Base-by-base conservation (phyloP, 768 basidiomycete genomes). In the Hericium erinaceus region DNA sequence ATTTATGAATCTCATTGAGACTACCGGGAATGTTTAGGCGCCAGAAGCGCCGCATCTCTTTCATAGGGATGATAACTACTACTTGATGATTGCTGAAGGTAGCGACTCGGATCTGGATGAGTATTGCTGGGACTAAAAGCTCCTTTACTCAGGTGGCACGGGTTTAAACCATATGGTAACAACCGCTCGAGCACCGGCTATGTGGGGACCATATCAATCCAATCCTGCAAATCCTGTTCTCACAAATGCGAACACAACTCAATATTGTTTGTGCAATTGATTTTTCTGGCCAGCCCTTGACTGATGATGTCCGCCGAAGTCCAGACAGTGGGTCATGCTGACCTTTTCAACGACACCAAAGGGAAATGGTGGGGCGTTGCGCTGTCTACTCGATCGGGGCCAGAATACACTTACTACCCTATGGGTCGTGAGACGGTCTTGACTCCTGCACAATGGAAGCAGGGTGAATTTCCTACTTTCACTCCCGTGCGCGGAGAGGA, bases 281-380 rank as follows among this genome's bases (percentile, higher is more conserved):
- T 26, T 12, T 13, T 48, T 9, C 4, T 58, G 0, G 1, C 18
- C 22, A 2, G 13, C 18, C 12, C 11, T 48, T 20, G 39, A 15
- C 11, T 55, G 50, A 13, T 33, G 26, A 18, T 3, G 7, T 22
- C 20, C 18, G 9, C 7, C 41, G 12, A 53, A 70, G 70, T 74
- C 48, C 70, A 71, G 59, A 71, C 72, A 4, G 71, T 74, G 10
- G 74, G 74, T 3, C 74, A 75, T 58, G 67, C 71, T 24, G 74
- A 75, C 60, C 46, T 75, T 6, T 67, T 74, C 52, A 67, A 71
- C 54, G 71, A 72, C 52, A 59, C 48, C 1, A 56, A 60, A 9
- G 72, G 72, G 0, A 65, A 67, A 39, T 73, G 44, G 71, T 70
- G 64, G 58, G 58, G 60, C 8, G 62, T 65, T 38, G 63, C 64